Evolutionary conservation across 139 green algal genomes (phyloP), one percentile per base, ranked within the genome.

Genomic region (Chlamydomonas applanata): DNA sequence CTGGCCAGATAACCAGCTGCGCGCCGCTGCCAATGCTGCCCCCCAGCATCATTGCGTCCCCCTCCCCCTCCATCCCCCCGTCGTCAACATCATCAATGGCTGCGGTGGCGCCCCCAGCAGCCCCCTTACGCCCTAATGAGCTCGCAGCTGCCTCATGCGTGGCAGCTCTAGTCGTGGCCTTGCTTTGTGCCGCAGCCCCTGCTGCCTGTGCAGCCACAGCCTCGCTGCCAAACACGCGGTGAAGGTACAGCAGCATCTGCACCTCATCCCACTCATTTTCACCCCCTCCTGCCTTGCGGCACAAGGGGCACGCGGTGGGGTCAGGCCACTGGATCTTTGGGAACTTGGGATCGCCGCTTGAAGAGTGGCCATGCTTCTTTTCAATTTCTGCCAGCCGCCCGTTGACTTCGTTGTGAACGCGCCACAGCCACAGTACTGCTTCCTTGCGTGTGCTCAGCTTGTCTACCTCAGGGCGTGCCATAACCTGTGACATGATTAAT

Each of bases 361-460:
- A 77, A 68, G 71, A 85, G 54, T 80, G 53, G 11, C 80, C 74
- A 35, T 85, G 73, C 59, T 75, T 45, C 3, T 70, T 71, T 53
- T 94, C 83, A 19, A 87, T 74, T 13, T 49, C 59, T 1, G 59
- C 71, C 27, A 94, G 71, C 54, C 89, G 74, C 30, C 52, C 54
- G 69, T 94, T 94, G 0, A 95, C 90, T 81, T 94, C 74, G 77
- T 97, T 97, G 83, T 97, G 92, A 3, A 82, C 81, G 3, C 62
- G 56, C 92, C 92, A 97, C 40, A 93, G 66, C 92, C 92, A 97
- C 25, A 97, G 61, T 33, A 88, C 81, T 11, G 86, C 82, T 11
- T 90, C 79, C 2, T 67, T 74, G 29, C 74, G 74, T 20, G 29
- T 83, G 2, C 29, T 53, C 32, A 96, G 81, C 20, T 25, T 34